Evolutionary conservation across 495 filamentous ascomycete species (phyloP), one percentile per base, ranked within the genome.

Genomic region (Antarctomyces pellizariae): DNA sequence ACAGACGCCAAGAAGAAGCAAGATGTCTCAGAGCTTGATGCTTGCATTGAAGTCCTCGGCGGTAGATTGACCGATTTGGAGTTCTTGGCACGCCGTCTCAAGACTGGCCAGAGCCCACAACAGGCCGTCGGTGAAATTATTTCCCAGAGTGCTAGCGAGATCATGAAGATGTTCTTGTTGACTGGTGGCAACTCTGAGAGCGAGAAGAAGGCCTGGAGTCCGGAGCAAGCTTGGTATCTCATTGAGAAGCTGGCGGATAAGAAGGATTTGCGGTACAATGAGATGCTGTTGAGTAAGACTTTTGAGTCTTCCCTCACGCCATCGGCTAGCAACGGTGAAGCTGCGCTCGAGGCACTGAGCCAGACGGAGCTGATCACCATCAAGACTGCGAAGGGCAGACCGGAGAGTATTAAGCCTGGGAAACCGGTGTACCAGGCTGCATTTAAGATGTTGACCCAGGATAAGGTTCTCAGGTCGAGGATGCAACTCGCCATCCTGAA

Each of bases 41-140:
- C 59, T 11, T 78, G 72, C 42, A 92, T 95, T 41, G 57, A 65
- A 10, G 54, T 67, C 0, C 60, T 97, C 11, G 86, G 86, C 16
- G 86, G 86, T 2, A 72, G 86, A 4, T 61, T 97, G 3, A 92
- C 80, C 0, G 89, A 97, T 40, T 71, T 97, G 13, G 84, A 93
- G 38, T 80, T 82, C 38, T 68, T 97, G 33, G 73, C 83, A 7
- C 67, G 82, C 32, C 60, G 86, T n/a, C 75, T 97, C 36, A 79
- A 80, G 42, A 66, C 71, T 8, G 89, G 89, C 12, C 84, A 95
- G 50, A 75, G 59, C 0, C 86, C 86, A 1, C 59, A 58, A 41
- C 62, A 70, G 36, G 86, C 86, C n/a, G 73, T 93, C 8, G 52
- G 64, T 17, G 78, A 90, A 36, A 95, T 97, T 29, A 75, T 86